Evolutionary conservation across 2,329 filamentous ascomycete genomes (phyloP).

Genomic region (Penicillium fuscoglaucum): DNA sequence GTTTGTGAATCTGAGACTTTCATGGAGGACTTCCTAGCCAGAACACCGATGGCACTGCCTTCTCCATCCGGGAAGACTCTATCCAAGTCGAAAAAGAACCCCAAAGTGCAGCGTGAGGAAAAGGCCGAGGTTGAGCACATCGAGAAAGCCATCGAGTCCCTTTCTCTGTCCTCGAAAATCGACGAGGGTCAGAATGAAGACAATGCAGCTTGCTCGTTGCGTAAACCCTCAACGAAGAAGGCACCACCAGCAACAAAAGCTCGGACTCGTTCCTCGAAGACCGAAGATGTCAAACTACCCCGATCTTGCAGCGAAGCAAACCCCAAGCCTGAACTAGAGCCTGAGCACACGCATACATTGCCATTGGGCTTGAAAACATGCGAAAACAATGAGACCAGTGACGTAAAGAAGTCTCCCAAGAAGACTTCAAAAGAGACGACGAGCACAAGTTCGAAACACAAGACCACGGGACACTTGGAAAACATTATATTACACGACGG

Average conservation of each 20-base stretch:
- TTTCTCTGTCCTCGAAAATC: constrained; percentile 17
- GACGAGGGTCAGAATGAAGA: not conserved
- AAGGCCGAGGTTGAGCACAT: constrained; percentile 17
- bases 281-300: not conserved
- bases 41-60: not conserved
- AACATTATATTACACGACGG: constrained; percentile 25
- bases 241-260: not conserved
- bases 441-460: not conserved
- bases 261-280: not conserved
- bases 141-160: constrained; percentile 22
- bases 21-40: not conserved
- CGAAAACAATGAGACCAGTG: not conserved
- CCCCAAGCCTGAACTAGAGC: not conserved
- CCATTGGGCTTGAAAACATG: not conserved
- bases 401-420: not conserved
- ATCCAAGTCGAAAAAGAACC: not conserved
- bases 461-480: constrained; percentile 18
- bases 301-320: not conserved
- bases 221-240: not conserved
- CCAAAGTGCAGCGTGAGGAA: not conserved
- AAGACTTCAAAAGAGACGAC: not conserved
- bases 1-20: not conserved
- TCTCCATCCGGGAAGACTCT: not conserved
- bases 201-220: not conserved
- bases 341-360: not conserved